Conservation (phyloP, 2,329 filamentous ascomycete species). For the Uncinocarpus reesii region DNA sequence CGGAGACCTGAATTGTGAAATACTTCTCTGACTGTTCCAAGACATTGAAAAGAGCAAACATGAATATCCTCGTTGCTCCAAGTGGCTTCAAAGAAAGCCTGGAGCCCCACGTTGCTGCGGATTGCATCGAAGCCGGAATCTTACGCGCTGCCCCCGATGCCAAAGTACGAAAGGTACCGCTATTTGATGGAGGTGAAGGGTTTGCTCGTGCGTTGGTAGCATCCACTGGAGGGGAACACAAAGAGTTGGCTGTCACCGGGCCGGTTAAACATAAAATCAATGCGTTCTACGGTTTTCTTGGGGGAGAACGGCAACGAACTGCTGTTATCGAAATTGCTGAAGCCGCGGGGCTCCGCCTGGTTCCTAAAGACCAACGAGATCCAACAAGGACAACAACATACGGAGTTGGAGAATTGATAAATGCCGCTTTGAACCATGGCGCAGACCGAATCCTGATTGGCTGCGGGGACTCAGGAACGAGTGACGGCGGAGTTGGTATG, state of each 20-base stretch:
- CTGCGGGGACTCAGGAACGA: conserved; percentile 47
- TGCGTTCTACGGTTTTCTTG: conserved; percentile 42
- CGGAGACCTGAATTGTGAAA: neutral
- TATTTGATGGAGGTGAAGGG: conserved; percentile 46
- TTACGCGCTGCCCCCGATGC: conserved; percentile 37
- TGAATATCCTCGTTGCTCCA: conserved; percentile 40
- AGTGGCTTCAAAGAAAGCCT: conserved; percentile 48
- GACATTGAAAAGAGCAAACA: neutral
- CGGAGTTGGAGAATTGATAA: conserved; percentile 43
- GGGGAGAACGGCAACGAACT: conserved; percentile 26
- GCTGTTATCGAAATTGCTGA: conserved; percentile 47
- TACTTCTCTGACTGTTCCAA: neutral
- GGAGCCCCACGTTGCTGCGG: conserved; percentile 40
- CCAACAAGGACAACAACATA: conserved; percentile 43
- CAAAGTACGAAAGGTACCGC: conserved; percentile 39
- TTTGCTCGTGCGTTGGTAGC: conserved; percentile 41
- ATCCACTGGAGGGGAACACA: conserved; percentile 35
- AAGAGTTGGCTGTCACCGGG: conserved; percentile 34
- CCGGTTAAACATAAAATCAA: conserved; percentile 35
- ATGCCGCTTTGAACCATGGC: conserved; percentile 39
- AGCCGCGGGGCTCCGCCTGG: conserved; percentile 43
- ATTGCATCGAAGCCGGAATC: conserved; percentile 43
- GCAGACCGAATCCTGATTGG: conserved; percentile 41
- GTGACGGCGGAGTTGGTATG: conserved; percentile 46
- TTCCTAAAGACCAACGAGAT: conserved; percentile 37